phyloP scores from a whole-genome alignment of 1,139 yeast genomes.

The Blastobotrys serpentis region DNA sequence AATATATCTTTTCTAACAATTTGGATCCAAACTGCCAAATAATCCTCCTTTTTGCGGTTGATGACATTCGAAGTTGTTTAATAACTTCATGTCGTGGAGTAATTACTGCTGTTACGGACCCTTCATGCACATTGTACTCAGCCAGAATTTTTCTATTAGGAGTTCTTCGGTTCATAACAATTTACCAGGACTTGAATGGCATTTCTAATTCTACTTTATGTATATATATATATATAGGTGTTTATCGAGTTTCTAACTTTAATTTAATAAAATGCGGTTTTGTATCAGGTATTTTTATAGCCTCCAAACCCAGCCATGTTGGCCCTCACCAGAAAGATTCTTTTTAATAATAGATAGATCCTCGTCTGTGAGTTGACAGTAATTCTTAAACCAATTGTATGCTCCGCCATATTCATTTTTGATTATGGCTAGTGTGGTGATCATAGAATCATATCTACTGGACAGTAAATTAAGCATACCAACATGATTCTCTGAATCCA shows the following conservation, averaged over 20 bases:
- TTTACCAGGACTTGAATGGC: neutral
- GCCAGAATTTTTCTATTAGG: slow-evolving; percentile 1
- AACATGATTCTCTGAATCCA: slow-evolving; percentile 10
- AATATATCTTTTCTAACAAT: slow-evolving; percentile 6
- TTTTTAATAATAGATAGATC: slow-evolving; percentile 54
- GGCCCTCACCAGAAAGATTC: slow-evolving; percentile 40
- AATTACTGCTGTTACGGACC: slow-evolving; percentile 3
- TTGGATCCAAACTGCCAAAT: slow-evolving; percentile 4
- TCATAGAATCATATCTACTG: slow-evolving; percentile 71
- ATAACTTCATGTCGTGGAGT: slow-evolving; percentile 3
- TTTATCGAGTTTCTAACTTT: neutral
- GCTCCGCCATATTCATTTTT: slow-evolving; percentile 57
- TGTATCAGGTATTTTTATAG: neutral
- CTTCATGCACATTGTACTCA: slow-evolving; percentile 3
- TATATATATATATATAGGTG: slow-evolving; percentile 1
- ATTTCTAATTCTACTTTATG: neutral
- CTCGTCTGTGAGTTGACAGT: slow-evolving; percentile 48
- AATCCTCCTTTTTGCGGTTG: neutral
- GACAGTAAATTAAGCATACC: slow-evolving; percentile 50
- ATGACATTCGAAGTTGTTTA: neutral
- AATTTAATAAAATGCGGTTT: neutral
- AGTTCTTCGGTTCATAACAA: neutral
- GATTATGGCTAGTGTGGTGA: slow-evolving; percentile 55
- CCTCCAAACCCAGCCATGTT: slow-evolving; percentile 9
- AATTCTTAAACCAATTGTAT: slow-evolving; percentile 48